Evolutionary conservation across 805 yeast species (phyloP), one percentile per base, ranked within the genome.

Genomic region (Kluyveromyces dobzhanskii): DNA sequence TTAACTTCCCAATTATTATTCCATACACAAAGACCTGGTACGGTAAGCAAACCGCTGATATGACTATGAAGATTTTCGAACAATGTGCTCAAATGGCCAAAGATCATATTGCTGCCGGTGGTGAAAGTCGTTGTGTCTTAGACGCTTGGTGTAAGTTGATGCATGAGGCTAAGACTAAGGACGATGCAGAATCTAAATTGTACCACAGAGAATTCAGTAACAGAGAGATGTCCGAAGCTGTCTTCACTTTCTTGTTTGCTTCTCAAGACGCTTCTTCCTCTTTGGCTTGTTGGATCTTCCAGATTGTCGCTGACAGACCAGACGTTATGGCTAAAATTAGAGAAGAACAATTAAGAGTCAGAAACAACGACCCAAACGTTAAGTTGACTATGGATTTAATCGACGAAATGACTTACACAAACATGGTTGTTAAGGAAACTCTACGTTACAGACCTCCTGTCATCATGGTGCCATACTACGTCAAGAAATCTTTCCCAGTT

Each of bases 1-100:
- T 92, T 45, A 92, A 92, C 70, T 92, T 92, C 78, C 98, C 98
- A 46, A 85, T 92, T 53, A 90, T 92, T 47, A 62, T 92, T 35
- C 98, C 98, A 23, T 92, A 73, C 71, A 87, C 98, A 45, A 92
- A 90, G 69, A 82, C 98, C 26, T 92, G 98, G 98, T 85, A 88
- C 64, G 98, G 98, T 49, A 81, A 85, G 69, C 78, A 73, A 58
- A 83, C 88, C 55, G 94, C 97, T 41, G 95, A 92, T 60, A 76
- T 80, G 71, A 85, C 95, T 13, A 90, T 92, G 97, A 80, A 77
- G 51, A 80, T 86, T 51, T 87, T 92, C 53, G 96, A 80, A 56
- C 65, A 64, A 19, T 90, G 97, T 70, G 95, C 98, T 13, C 86
- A 73, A 49, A 75, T 70, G 76, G 85, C 97, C 39, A 90, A 90